Evolutionary conservation across 768 basidiomycete species (phyloP).

Genomic region (Phanerodontia chrysosporium): DNA sequence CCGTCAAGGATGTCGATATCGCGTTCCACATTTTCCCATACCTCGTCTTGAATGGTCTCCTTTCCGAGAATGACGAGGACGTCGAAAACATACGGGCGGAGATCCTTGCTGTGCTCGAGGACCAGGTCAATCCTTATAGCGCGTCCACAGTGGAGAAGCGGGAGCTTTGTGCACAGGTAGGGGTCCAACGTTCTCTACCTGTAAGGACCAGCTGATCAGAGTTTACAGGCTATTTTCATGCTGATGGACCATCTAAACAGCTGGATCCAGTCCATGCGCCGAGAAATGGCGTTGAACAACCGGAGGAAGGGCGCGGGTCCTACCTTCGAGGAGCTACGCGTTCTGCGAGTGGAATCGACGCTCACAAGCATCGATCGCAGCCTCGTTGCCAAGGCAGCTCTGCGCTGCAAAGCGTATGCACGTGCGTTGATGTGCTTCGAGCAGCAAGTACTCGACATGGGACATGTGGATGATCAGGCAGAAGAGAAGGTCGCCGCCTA

Average conservation of each 20-base stretch:
- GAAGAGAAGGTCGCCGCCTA: constrained; percentile 65
- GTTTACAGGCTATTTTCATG: constrained; percentile 78
- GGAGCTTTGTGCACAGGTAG: constrained; percentile 89
- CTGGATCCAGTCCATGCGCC: constrained; percentile 77
- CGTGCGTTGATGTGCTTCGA: constrained; percentile 95
- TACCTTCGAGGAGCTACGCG: constrained; percentile 49
- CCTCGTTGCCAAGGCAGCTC: constrained; percentile 89
- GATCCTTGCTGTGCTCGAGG: constrained; percentile 75
- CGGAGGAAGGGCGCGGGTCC: constrained; percentile 29
- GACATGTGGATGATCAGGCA: constrained; percentile 29
- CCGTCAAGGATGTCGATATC: constrained; percentile 81
- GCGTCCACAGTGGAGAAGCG: constrained; percentile 70
- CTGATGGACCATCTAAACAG: constrained; percentile 92
- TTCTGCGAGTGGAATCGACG: constrained; percentile 73
- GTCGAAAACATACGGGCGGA: constrained; percentile 67
- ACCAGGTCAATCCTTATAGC: constrained; percentile 70
- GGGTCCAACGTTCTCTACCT: neutral
- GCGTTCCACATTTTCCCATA: constrained; percentile 90
- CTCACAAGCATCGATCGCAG: constrained; percentile 80
- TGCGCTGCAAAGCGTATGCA: constrained; percentile 92
- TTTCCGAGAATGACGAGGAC: constrained; percentile 66
- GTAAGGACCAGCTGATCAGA: neutral
- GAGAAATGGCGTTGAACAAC: constrained; percentile 46
- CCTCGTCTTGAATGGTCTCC: constrained; percentile 79
- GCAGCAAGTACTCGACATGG: constrained; percentile 61